phyloP scores from a whole-genome alignment of 257 asterid species.

The Capsicum chinense region DNA sequence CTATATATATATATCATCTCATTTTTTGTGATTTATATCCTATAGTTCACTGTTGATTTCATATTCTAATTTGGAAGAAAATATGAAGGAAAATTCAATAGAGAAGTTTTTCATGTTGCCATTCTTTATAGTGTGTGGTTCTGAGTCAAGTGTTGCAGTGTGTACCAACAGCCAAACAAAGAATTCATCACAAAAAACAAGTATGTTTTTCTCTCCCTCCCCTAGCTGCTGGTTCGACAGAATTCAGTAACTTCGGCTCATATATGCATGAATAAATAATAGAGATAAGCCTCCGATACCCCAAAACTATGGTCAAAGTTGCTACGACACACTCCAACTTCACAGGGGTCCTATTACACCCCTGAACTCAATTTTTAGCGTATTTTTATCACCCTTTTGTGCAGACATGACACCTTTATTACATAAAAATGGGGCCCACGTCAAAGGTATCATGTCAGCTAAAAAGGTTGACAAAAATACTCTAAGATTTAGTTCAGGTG shows the following conservation, averaged over 20 bases:
- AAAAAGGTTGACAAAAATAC: too few species aligned
- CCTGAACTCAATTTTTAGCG: too few species aligned
- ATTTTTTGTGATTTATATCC: conserved; percentile 17
- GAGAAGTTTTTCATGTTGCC: conserved; percentile 28
- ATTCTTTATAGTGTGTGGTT: conserved; percentile 7
- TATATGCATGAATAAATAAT: neutral
- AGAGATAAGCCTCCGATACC: too few species aligned
- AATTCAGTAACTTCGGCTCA: neutral
- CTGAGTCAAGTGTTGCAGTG: neutral
- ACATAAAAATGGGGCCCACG: too few species aligned
- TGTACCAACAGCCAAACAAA: neutral
- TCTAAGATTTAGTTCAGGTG: too few species aligned
- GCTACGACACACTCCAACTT: too few species aligned
- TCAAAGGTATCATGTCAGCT: too few species aligned
- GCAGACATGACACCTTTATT: too few species aligned
- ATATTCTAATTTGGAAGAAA: neutral
- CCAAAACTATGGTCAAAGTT: too few species aligned
- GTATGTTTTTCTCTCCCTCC: neutral
- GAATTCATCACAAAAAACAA: neutral
- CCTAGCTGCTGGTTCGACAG: neutral
- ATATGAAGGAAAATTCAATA: conserved; percentile 5
- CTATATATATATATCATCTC: neutral
- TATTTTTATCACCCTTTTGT: too few species aligned
- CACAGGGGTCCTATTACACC: too few species aligned
- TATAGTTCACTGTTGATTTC: neutral